These are phyloP conservation scores for Cyberlindnera americana DNA, from an alignment of 805 yeast species.

Conservation along the genomic window DNA sequence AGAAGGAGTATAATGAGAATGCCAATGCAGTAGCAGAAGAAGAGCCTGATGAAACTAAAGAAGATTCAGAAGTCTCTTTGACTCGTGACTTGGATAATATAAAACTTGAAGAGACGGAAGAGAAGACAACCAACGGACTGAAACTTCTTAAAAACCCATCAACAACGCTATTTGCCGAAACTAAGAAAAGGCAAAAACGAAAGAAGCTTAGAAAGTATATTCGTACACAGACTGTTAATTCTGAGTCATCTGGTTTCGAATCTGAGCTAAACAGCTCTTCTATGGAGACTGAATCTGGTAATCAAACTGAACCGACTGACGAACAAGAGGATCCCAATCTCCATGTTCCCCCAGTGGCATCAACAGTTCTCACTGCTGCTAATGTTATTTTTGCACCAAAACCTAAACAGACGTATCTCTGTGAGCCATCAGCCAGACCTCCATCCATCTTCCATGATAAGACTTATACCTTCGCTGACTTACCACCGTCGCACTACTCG, in stretches of 20 bases:
- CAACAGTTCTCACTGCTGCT: constrained; percentile 75
- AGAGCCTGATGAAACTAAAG: neutral
- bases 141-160: constrained; percentile 4
- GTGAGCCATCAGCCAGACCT: constrained; percentile 62
- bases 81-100: neutral
- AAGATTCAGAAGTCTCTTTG: too few species aligned
- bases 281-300: neutral
- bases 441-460: constrained; percentile 79
- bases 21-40: constrained; percentile 12
- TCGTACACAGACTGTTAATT: constrained; percentile 22
- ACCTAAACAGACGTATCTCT: constrained; percentile 65
- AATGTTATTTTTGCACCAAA: constrained; percentile 75
- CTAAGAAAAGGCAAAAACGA: constrained; percentile 7
- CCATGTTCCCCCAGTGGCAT: constrained; percentile 63
- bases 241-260: neutral
- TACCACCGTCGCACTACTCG: constrained; percentile 52
- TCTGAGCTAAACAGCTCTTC: neutral
- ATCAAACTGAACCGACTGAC: constrained; percentile 4
- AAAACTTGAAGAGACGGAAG: neutral
- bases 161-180: constrained; percentile 6
- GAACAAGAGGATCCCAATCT: constrained; percentile 24
- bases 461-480: constrained; percentile 58
- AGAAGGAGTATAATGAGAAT: constrained; percentile 16
- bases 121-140: neutral
- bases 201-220: constrained; percentile 21